Base-by-base conservation (phyloP, 768 basidiomycete genomes). In the Tulasnella sp. region DNA sequence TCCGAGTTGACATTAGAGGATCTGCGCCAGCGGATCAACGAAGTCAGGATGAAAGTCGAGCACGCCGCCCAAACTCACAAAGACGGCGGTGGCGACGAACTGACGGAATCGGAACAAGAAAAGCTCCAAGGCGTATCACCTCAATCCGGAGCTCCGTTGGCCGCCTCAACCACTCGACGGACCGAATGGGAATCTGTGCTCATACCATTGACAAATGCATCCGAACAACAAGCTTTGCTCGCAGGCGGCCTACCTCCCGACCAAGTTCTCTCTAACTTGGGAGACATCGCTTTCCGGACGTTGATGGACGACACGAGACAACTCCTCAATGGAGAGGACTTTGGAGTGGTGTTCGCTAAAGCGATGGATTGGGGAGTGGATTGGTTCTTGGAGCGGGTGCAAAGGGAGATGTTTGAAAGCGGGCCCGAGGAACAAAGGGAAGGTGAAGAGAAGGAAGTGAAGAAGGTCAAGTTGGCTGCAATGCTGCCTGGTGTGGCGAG, bases 21-120 rank as follows among this genome's bases (percentile, higher is more conserved):
- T 79, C 83, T 96, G 17, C 88, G 90, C 79, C 83, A 87, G 11
- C 85, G 93, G 0, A 82, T 97, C 17, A 84, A 85, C 75, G 92
- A 95, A 77, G 90, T 96, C 19, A 87, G 96, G 29, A 84, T 90
- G 74, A 85, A 90, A 9, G 90, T 97, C 9, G 95, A 97, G 80
- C 87, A 87, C 79, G 90, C 91, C 79, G 77, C 29, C 19, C 42
- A 19, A 12, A 22, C 40, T 11, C 31, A 29, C 72, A 34, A 40
- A 34, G 71, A 15, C 3, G 85, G 86, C 58, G 89, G 86, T 0
- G 4, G 9, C 58, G 90, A 87, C 79, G 88, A 89, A 80, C 89
- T 89, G 12, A 84, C 38, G 38, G 67, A 40, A 69, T 36, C 74
- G n/a, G 68, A 58, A 34, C 40, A 79, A 1, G 88, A 91, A 79